Base-by-base conservation (phyloP, 2,329 filamentous ascomycete genomes). In the Phoma sp. region DNA sequence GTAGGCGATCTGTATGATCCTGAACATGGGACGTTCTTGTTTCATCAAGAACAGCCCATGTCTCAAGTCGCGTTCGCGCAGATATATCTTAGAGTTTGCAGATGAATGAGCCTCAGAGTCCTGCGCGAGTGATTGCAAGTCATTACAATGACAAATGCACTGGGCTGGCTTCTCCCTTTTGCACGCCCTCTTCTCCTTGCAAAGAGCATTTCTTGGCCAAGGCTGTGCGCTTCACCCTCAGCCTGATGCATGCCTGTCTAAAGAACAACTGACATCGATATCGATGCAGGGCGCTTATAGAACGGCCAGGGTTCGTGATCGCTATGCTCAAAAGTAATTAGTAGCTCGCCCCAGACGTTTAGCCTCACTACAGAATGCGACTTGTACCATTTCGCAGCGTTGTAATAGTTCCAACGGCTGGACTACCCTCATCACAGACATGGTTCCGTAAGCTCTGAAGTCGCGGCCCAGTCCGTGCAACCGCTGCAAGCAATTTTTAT, bases 391-490 rank as follows among this genome's bases (percentile, higher is more conserved):
- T 4, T 10, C 10, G 25, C 39, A 29, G 41, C n/a, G 44, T 39
- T 48, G 22, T 27, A 14, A 40, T 40, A 39, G 43, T 39, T 44
- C 45, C 40, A 29, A 40, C 52, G 29, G 46, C 39, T 41, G 41
- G 33, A 37, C 46, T 41, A 46, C 36, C 30, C 40, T 54, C 39
- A 48, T 36, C 40, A 49, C 51, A 45, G 45, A 54, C 52, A 55
- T 55, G 52, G 52, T 50, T 55, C 52, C 40, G 30, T 50, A 41
- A 46, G 46, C 30, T 42, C 13, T 23, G 32, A 30, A 42, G 46
- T 46, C 37, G 36, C 46, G 36, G 30, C 52, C 36, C 18, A 46
- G 52, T 55, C 52, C 24, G 52, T 55, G 52, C 52, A 37, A 55
- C 46, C 41, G 41, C 35, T 55, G 52, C 30, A 38, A 22, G 52